Evolutionary conservation across 345 rosid species (phyloP), one percentile per base, ranked within the genome.

Genomic region (Eucalyptus dawsonii): DNA sequence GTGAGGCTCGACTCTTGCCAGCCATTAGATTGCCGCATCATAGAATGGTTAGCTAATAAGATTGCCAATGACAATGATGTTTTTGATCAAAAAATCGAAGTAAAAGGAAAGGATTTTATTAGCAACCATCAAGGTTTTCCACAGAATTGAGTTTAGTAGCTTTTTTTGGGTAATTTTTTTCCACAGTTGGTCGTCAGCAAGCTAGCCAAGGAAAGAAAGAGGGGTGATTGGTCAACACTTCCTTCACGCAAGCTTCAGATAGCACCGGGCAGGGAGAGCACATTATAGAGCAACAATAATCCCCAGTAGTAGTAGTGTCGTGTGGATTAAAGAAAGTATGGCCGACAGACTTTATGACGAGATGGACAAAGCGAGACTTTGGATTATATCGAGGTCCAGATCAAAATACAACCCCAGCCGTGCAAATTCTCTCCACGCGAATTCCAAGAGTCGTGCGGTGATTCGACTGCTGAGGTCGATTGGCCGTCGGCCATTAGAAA

Each of bases 1-100:
- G 13, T 4, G 25, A 53, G 24, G 24, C 56, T 53, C 0, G 0
- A 25, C 14, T 1, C 14, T 58, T 6, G 29, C 12, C 0, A 2
- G 65, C 65, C 24, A 10, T 24, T 11, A 11, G 14, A 45, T 10
- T 45, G 49, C 47, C 47, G 9, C 1, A 11, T 11, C 7, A 2
- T 25, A 47, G 49, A 47, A 47, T 47, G 50, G 50, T 47, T 47
- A 3, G 65, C 65, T 58, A 5, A 11, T 25, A 6, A 12, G 4
- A 58, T 3, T 3, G 7, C 14, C n/a, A 58, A n/a, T 31, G 4
- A 11, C 67, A 25, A 27, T 27, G n/a, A 25, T n/a, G n/a, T 62
- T 62, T 62, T 3, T 14, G 0, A 3, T 29, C 34, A 6, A 62
- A n/a, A n/a, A 62, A 62, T 62, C 29, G 25, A n/a, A 4, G 5